phyloP scores from a whole-genome alignment of 768 basidiomycete species.

The Lentinula sp. region DNA sequence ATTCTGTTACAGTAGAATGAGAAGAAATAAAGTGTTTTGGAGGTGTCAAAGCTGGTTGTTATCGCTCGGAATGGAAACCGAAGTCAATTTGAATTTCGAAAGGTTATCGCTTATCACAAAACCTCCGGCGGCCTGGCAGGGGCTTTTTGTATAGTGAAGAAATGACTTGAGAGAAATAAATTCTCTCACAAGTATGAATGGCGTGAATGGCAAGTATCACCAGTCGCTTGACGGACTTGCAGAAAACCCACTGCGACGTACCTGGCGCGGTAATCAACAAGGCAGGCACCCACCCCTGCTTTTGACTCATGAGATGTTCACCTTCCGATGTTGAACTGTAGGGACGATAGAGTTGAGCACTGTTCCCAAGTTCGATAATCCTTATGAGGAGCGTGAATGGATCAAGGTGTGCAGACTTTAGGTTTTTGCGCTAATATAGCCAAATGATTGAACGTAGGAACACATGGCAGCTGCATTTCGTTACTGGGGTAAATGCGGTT shows the following conservation, averaged over 20 bases:
- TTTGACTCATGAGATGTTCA: too few relatives aligned
- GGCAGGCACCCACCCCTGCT: neutral
- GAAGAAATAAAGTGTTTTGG: neutral
- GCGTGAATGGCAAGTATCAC: neutral
- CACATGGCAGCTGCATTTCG: constrained; percentile 21
- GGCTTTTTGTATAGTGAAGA: neutral
- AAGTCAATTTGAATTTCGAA: neutral
- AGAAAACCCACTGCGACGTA: constrained; percentile 7
- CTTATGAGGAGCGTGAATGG: constrained; percentile 21
- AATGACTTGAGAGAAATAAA: neutral
- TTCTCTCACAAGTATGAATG: neutral
- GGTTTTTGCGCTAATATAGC: neutral
- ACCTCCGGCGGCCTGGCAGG: too few relatives aligned
- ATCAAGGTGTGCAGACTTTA: constrained; percentile 15
- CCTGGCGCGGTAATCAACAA: constrained; percentile 9
- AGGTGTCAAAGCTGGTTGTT: neutral
- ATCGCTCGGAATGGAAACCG: neutral
- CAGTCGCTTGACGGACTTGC: constrained; percentile 4
- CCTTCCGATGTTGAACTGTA: neutral
- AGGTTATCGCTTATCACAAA: neutral
- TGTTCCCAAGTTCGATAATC: constrained; percentile 18
- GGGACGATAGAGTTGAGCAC: constrained; percentile 15
- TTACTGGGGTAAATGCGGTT: constrained; percentile 15
- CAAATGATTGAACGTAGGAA: constrained; percentile 5
- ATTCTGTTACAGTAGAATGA: neutral